Conservation (phyloP, 345 rosid species). For the Rhodomyrtus tomentosa region DNA sequence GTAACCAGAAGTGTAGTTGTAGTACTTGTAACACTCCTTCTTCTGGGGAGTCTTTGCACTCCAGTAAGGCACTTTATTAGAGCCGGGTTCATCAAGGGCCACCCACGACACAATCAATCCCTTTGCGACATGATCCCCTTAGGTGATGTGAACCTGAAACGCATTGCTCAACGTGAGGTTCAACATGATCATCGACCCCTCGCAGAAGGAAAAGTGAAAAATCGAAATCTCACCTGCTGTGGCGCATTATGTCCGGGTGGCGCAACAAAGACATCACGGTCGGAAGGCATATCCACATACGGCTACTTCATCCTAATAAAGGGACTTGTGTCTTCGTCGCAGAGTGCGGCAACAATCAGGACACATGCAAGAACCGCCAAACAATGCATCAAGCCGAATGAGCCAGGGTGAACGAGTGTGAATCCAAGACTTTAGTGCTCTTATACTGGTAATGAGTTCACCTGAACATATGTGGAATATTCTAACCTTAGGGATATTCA, state of each 20-base stretch:
- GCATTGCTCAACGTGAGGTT: background rate
- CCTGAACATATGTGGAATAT: background rate
- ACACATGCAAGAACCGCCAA: background rate
- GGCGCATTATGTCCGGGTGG: constrained; percentile 34
- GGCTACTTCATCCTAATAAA: constrained; percentile 24
- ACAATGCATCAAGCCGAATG: background rate
- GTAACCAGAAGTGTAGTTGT: constrained; percentile 32
- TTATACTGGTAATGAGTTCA: background rate
- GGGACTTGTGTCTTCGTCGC: constrained; percentile 21
- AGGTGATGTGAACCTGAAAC: constrained; percentile 29
- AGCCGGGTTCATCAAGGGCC: constrained; percentile 12
- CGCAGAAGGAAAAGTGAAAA: background rate
- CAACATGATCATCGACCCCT: background rate
- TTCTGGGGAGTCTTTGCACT: background rate
- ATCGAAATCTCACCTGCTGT: constrained; percentile 19
- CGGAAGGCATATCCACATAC: constrained; percentile 24
- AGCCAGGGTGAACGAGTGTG: background rate
- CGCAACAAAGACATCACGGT: constrained; percentile 21
- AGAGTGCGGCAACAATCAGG: background rate
- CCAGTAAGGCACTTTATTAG: constrained; percentile 16
- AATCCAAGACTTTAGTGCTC: background rate
- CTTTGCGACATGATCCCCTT: constrained; percentile 31
- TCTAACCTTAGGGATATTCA: background rate
- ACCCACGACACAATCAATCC: constrained; percentile 39
- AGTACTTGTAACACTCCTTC: constrained; percentile 15